Evolutionary conservation across 257 asterid species (phyloP).

Genomic region (Coffea canephora): DNA sequence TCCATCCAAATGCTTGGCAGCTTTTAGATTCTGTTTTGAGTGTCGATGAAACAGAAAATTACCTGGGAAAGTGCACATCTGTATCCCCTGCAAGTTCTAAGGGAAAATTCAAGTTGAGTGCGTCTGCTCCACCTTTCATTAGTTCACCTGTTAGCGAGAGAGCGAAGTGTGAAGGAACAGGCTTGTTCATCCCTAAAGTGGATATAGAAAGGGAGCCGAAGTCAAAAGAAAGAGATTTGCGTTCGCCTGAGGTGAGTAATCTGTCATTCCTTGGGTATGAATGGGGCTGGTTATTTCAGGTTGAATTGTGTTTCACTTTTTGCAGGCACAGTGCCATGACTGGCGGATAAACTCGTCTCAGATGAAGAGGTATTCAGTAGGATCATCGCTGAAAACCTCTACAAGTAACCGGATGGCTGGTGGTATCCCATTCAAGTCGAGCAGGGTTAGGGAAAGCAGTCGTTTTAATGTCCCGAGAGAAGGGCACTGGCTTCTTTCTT

Average conservation of each 20-base stretch:
- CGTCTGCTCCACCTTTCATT: slow-evolving; percentile 1
- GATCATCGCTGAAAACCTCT: not conserved
- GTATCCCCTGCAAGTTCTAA: not conserved
- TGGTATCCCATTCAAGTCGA: not conserved
- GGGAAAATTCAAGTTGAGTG: not conserved
- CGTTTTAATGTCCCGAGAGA: not conserved
- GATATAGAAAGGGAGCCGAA: not conserved
- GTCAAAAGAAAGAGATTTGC: not conserved
- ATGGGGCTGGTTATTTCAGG: not conserved
- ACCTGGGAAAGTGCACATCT: not conserved
- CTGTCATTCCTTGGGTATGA: not conserved
- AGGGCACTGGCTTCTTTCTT: not conserved
- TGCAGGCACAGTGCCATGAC: not conserved
- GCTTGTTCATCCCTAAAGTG: not conserved
- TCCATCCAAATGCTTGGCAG: not conserved
- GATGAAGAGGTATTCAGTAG: not conserved
- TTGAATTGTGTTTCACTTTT: not conserved
- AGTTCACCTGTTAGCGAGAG: not conserved
- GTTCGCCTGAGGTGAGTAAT: not conserved
- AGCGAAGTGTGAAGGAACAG: slow-evolving; percentile 7
- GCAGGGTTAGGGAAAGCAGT: not conserved
- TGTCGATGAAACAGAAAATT: not conserved
- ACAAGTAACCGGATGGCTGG: not conserved
- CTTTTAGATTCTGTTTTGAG: not conserved
- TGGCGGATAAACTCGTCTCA: not conserved